phyloP scores from a whole-genome alignment of 148 eudicot genomes.

The Limonium bicolor region DNA sequence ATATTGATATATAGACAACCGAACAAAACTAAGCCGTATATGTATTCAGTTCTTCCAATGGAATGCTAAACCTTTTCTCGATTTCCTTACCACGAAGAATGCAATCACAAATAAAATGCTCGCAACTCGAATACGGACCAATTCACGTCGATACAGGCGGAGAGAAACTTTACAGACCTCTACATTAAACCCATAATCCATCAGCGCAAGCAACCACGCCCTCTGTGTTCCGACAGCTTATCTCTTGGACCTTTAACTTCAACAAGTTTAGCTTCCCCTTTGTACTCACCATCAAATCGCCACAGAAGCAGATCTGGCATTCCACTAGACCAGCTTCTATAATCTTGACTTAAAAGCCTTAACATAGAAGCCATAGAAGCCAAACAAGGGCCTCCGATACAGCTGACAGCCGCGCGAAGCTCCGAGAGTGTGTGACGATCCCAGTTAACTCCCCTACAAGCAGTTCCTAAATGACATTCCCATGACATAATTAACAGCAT shows the following conservation, averaged over 20 bases:
- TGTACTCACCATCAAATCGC: slow-evolving; percentile 64
- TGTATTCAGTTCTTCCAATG: no score
- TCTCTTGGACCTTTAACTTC: slow-evolving; percentile 95
- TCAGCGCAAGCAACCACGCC: slow-evolving; percentile 75
- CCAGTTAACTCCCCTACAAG: slow-evolving; percentile 85
- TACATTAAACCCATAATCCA: slow-evolving; percentile 65
- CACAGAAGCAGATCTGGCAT: slow-evolving; percentile 89
- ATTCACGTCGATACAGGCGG: slow-evolving; percentile 5
- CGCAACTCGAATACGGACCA: slow-evolving; percentile 5
- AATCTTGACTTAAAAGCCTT: slow-evolving; percentile 75
- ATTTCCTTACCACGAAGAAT: no score
- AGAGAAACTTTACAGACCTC: slow-evolving; percentile 80
- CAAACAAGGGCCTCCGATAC: slow-evolving; percentile 68
- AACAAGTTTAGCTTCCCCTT: slow-evolving; percentile 91
- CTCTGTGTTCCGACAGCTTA: slow-evolving; percentile 91
- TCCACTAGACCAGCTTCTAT: slow-evolving; percentile 84
- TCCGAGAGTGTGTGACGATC: slow-evolving; percentile 52
- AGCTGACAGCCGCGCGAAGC: slow-evolving; percentile 71
- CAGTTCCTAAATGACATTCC: slow-evolving; percentile 66
- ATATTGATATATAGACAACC: no score
- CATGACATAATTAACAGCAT: slow-evolving; percentile 66
- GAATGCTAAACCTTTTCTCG: no score
- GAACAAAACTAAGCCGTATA: no score
- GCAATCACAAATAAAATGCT: no score
- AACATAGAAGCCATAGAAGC: slow-evolving; percentile 64